Evolutionary conservation across 345 rosid species (phyloP), one percentile per base, ranked within the genome.

Genomic region (Dovyalis caffra): DNA sequence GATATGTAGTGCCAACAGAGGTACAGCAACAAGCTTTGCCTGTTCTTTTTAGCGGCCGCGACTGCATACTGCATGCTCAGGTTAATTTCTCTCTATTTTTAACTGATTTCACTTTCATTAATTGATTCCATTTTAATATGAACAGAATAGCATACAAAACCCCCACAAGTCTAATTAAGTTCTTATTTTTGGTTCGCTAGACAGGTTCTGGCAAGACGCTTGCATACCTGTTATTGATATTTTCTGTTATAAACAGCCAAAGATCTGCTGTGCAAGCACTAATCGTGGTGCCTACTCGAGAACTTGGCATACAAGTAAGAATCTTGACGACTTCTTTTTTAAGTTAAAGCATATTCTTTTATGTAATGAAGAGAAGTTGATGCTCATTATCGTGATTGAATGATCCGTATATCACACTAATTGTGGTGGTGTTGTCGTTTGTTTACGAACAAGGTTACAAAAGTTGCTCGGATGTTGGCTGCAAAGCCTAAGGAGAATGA

Each of bases 201-300:
- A 94, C 97, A 88, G 97, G 97, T 81, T 92, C 97, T 26, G 98
- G 98, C 51, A 92, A 94, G 91, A 94, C 94, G 35, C 87, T 94
- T 85, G 89, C 98, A 2, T 92, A 94, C 81, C 68, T 94, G n/a
- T 75, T 92, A 51, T 78, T 84, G 82, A 86, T 94, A 69, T 85
- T 86, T 79, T 88, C 97, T 7, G 83, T 85, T 66, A 75, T 91
- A 45, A 88, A 92, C 64, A 80, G 92, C 64, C 84, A 85, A 79
- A 83, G 90, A 73, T 86, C 97, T 26, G 88, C 97, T 73, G 92
- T 94, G 77, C 98, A 92, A 86, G 94, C 97, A 16, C 77, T 88
- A 7, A 85, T 94, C 71, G 87, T 94, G 73, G 98, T 94, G 74
- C 97, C 97, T 14, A 94, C 97, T 37, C 88, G 97, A 15, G 97